phyloP scores from a whole-genome alignment of 805 yeast species.

The Kluyveromyces aestuarii region DNA sequence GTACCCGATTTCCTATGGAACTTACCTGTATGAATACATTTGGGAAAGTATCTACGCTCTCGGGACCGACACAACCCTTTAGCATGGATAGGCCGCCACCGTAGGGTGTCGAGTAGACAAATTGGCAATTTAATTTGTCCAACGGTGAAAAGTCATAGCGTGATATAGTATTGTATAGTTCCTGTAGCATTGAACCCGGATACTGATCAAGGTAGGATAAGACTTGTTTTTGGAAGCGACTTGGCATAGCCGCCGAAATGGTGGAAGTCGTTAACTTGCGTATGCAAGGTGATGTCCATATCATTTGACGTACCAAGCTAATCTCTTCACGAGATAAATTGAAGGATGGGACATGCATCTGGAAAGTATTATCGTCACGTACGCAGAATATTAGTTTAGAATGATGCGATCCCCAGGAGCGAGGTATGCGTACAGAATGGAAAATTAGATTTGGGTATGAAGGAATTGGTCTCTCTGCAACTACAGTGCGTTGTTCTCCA shows the following conservation, averaged over 20 bases:
- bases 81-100: neutral
- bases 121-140: slow-evolving; percentile 32
- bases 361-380: slow-evolving; percentile 36
- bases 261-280: neutral
- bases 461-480: neutral
- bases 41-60: neutral
- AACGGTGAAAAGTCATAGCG: slow-evolving; percentile 36
- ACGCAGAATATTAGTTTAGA: slow-evolving; percentile 58
- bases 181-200: slow-evolving; percentile 19
- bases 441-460: neutral
- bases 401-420: slow-evolving; percentile 39
- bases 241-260: neutral
- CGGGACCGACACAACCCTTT: neutral
- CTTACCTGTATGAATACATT: slow-evolving; percentile 3
- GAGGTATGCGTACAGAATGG: neutral
- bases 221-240: slow-evolving; percentile 39
- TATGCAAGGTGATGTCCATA: slow-evolving; percentile 50
- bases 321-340: slow-evolving; percentile 50
- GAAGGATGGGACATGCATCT: slow-evolving; percentile 49
- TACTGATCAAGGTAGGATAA: slow-evolving; percentile 38
- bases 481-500: slow-evolving; percentile 28
- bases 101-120: slow-evolving; percentile 46
- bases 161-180: slow-evolving; percentile 34
- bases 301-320: slow-evolving; percentile 51
- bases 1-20: slow-evolving; percentile 1